Evolutionary conservation across 768 basidiomycete species (phyloP).

Genomic region (Suillus americanus): DNA sequence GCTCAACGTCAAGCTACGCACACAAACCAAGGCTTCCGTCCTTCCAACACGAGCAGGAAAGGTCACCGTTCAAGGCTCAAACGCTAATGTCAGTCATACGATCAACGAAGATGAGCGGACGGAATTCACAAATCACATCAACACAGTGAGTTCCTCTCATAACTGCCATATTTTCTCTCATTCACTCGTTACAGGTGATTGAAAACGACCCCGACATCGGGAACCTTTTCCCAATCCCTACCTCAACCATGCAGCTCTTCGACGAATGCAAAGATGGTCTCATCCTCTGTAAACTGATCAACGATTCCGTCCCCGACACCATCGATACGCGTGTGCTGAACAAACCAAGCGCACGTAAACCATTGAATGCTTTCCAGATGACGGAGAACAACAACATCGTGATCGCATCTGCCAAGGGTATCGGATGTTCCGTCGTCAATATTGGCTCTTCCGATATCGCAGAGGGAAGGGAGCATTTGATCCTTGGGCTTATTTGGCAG

Average conservation of each 20-base stretch:
- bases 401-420: slow-evolving; percentile 96
- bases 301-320: slow-evolving; percentile 98
- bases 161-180: background rate
- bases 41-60: slow-evolving; percentile 77
- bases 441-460: slow-evolving; percentile 92
- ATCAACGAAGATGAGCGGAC: slow-evolving; percentile 95
- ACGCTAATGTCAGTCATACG: slow-evolving; percentile 93
- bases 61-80: slow-evolving; percentile 92
- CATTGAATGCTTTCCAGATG: slow-evolving; percentile 97
- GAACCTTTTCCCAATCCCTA: slow-evolving; percentile 85
- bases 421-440: slow-evolving; percentile 98
- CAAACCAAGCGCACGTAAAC: slow-evolving; percentile 75
- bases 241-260: slow-evolving; percentile 97
- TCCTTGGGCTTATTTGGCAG: slow-evolving; percentile 98
- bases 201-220: slow-evolving; percentile 88
- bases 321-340: slow-evolving; percentile 99
- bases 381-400: slow-evolving; percentile 99
- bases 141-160: slow-evolving; percentile 59
- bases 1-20: slow-evolving; percentile 80
- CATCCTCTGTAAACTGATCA: slow-evolving; percentile 97
- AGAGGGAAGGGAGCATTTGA: slow-evolving; percentile 93
- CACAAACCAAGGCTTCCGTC: slow-evolving; percentile 42
- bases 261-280: slow-evolving; percentile 96
- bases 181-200: slow-evolving; percentile 64
- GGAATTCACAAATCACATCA: slow-evolving; percentile 99